Evolutionary conservation across 1,139 yeast genomes (phyloP).

Genomic region (Magnusiomyces ingens): DNA sequence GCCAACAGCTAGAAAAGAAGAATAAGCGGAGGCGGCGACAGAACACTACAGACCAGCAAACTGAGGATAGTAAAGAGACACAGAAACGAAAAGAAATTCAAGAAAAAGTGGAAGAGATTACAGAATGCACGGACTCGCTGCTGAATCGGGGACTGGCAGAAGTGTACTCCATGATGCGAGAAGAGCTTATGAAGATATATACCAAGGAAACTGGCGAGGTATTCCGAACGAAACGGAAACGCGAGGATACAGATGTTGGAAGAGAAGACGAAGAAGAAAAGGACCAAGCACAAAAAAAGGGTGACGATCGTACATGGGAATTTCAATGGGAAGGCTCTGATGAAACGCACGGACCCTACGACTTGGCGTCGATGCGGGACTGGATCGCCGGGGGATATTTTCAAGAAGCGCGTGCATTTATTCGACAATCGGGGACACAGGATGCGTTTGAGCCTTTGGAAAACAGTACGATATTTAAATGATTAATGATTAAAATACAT

Average conservation of each 20-base stretch:
- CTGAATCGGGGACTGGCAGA: slow-evolving; percentile 37
- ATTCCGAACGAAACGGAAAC: slow-evolving; percentile 22
- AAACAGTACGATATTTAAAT: no score
- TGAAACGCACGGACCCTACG: slow-evolving; percentile 54
- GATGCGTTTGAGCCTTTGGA: slow-evolving; percentile 4
- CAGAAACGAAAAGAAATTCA: slow-evolving; percentile 22
- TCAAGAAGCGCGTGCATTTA: slow-evolving; percentile 40
- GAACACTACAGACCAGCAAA: slow-evolving; percentile 7
- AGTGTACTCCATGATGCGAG: slow-evolving; percentile 51
- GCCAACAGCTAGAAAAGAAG: slow-evolving; percentile 11
- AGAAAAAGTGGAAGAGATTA: slow-evolving; percentile 36
- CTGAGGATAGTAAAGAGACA: background rate
- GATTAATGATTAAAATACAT: no score
- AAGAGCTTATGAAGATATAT: slow-evolving; percentile 52
- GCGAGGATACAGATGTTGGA: slow-evolving; percentile 16
- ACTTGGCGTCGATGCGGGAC: slow-evolving; percentile 47
- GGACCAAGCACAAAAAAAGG: slow-evolving; percentile 13
- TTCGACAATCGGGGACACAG: slow-evolving; percentile 34
- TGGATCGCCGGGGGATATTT: slow-evolving; percentile 56
- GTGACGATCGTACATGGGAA: slow-evolving; percentile 42
- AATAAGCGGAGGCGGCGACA: slow-evolving; percentile 12
- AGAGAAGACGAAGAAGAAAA: slow-evolving; percentile 13
- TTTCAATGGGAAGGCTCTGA: slow-evolving; percentile 52
- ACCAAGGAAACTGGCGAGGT: slow-evolving; percentile 45
- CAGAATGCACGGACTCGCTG: slow-evolving; percentile 47